These are phyloP conservation scores for Fraxinus pennsylvanica DNA, from an alignment of 257 asterid genomes.

Conservation along the genomic window DNA sequence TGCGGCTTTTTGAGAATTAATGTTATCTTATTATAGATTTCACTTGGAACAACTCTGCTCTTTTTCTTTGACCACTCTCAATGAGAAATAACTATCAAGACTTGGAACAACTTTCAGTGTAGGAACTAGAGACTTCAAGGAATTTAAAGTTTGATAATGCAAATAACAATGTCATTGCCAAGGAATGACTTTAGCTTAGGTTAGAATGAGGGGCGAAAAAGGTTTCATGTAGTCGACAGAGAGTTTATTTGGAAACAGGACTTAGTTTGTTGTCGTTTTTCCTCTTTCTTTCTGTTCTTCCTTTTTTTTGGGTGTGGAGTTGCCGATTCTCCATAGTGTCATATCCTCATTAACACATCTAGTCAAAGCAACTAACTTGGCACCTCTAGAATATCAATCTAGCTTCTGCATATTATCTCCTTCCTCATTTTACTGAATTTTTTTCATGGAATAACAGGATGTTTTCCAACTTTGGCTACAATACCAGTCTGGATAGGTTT, in stretches of 20 bases:
- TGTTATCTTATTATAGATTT: background rate
- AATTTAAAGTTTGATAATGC: background rate
- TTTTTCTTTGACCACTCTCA: background rate
- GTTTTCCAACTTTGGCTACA: constrained; percentile 96
- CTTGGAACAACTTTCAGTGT: background rate
- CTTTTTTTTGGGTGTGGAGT: background rate
- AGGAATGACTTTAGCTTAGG: background rate
- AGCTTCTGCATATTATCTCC: no score
- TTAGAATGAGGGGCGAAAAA: background rate
- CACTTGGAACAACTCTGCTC: background rate
- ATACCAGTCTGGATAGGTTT: constrained; percentile 99
- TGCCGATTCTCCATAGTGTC: no score
- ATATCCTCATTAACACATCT: no score
- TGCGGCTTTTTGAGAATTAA: background rate
- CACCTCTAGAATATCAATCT: no score
- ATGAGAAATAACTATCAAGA: background rate
- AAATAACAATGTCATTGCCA: background rate
- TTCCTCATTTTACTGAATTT: background rate
- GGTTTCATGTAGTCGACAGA: background rate
- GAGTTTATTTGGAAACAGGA: background rate
- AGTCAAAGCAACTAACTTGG: no score
- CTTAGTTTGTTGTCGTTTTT: no score
- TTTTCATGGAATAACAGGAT: constrained; percentile 56
- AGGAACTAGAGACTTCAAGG: background rate
- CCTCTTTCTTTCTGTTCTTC: background rate